A percentile compares a stretch with the other conserved stretches of the same genome.
phyloP scores from a whole-genome alignment of 805 yeast species.

The Lachancea dasiensis region DNA sequence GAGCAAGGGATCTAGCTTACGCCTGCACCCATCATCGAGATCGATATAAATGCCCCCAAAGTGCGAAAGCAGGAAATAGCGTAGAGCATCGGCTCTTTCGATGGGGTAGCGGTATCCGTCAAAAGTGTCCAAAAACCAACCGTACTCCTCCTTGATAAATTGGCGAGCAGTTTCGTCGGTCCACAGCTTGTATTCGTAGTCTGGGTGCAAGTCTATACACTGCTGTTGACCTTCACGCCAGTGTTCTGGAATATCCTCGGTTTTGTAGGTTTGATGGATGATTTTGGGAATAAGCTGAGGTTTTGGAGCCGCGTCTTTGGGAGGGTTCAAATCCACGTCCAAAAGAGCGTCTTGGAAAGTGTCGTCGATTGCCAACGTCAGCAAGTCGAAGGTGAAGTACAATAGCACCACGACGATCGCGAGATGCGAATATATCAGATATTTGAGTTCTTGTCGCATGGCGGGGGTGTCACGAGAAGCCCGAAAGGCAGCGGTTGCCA shows the following conservation, averaged over 20 bases:
- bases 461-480: not conserved
- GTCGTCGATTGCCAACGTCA: conserved; percentile 70
- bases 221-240: conserved; percentile 77
- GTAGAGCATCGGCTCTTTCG: conserved; percentile 83
- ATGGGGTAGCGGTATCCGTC: conserved; percentile 75
- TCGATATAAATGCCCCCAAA: conserved; percentile 90
- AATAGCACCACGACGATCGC: conserved; percentile 46
- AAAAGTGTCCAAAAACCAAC: conserved; percentile 81
- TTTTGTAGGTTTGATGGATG: conserved; percentile 90
- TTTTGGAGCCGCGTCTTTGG: conserved; percentile 35
- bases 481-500: too few species aligned
- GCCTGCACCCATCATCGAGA: conserved; percentile 81
- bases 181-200: conserved; percentile 84
- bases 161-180: conserved; percentile 78
- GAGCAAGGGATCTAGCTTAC: conserved; percentile 73
- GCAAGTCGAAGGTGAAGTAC: conserved; percentile 65
- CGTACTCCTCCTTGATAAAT: conserved; percentile 71
- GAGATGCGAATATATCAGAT: conserved; percentile 54
- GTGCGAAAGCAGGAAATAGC: conserved; percentile 77
- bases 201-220: conserved; percentile 77
- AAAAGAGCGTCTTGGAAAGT: conserved; percentile 57
- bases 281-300: conserved; percentile 75
- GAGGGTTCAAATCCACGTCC: conserved; percentile 56
- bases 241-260: conserved; percentile 65
- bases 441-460: conserved; percentile 63